phyloP scores from a whole-genome alignment of 805 yeast genomes.

The Candida nanaspora region DNA sequence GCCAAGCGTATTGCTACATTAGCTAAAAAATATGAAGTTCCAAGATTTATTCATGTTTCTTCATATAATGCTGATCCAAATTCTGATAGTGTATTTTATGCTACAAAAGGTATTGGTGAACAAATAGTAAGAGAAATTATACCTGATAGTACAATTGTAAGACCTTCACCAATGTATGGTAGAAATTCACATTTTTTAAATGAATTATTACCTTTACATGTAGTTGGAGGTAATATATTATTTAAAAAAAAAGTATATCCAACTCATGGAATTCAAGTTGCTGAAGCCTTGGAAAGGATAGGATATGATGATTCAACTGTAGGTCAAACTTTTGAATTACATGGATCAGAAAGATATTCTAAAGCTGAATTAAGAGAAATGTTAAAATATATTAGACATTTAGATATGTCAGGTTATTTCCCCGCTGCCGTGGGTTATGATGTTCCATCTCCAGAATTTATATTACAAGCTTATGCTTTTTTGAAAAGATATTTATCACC shows the following conservation, averaged over 20 bases:
- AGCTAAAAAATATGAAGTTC: conserved; percentile 59
- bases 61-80: conserved; percentile 66
- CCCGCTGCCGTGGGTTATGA: conserved; percentile 29
- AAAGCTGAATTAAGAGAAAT: conserved; percentile 60
- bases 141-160: conserved; percentile 76
- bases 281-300: conserved; percentile 68
- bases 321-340: conserved; percentile 69
- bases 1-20: conserved; percentile 73
- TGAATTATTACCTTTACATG: conserved; percentile 46
- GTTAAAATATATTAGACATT: conserved; percentile 43
- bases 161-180: conserved; percentile 80
- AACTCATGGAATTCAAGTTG: conserved; percentile 72
- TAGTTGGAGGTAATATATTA: conserved; percentile 60
- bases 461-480: conserved; percentile 39
- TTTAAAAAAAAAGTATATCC: conserved; percentile 63
- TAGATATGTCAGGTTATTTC: conserved; percentile 27
- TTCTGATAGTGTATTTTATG: conserved; percentile 63
- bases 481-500: conserved; percentile 36
- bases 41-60: conserved; percentile 73
- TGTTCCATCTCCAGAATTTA: conserved; percentile 32
- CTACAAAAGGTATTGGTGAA: conserved; percentile 78
- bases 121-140: conserved; percentile 55
- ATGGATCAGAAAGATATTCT: conserved; percentile 62
- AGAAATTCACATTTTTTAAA: conserved; percentile 65
- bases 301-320: conserved; percentile 76